Percentiles rank a stretch among this genome's conserved stretches.
Evolutionary conservation across 305 asterid genomes (phyloP).

Genomic region (Fraxinus sp.): DNA sequence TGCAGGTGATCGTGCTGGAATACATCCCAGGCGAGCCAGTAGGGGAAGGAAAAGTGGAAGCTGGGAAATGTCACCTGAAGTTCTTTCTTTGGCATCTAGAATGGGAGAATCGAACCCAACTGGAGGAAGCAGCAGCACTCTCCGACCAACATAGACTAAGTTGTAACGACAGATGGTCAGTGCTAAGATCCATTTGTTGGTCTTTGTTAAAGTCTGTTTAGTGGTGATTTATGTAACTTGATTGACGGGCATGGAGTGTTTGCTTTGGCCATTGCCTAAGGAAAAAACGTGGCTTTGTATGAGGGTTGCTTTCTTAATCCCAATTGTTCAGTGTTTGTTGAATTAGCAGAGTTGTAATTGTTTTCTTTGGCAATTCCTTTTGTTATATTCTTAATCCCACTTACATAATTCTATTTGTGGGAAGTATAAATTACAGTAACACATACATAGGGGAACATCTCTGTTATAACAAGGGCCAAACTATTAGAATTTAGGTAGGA

Average conservation of each 20-base stretch:
- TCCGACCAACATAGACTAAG: conserved; percentile 41
- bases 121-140: conserved; percentile 54
- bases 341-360: conserved; percentile 21
- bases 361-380: neutral
- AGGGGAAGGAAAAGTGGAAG: conserved; percentile 96
- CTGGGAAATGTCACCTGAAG: conserved; percentile 98
- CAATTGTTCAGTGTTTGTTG: conserved; percentile 38
- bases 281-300: conserved; percentile 30
- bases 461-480: neutral
- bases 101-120: conserved; percentile 62
- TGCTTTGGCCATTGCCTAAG: conserved; percentile 28
- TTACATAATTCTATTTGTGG: too few relatives aligned
- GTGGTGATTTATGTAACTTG: conserved; percentile 32
- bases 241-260: conserved; percentile 27
- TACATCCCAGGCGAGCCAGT: conserved; percentile 73
- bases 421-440: neutral
- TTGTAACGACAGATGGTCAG: conserved; percentile 8
- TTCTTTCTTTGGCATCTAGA: conserved; percentile 80
- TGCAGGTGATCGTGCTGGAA: conserved; percentile 76
- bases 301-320: conserved; percentile 29
- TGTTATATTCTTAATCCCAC: neutral
- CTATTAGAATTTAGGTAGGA: too few relatives aligned
- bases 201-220: conserved; percentile 26
- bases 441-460: neutral
- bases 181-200: conserved; percentile 5